Base-by-base conservation (phyloP, 208 protist species). In the Leptomonas seymouri region DNA sequence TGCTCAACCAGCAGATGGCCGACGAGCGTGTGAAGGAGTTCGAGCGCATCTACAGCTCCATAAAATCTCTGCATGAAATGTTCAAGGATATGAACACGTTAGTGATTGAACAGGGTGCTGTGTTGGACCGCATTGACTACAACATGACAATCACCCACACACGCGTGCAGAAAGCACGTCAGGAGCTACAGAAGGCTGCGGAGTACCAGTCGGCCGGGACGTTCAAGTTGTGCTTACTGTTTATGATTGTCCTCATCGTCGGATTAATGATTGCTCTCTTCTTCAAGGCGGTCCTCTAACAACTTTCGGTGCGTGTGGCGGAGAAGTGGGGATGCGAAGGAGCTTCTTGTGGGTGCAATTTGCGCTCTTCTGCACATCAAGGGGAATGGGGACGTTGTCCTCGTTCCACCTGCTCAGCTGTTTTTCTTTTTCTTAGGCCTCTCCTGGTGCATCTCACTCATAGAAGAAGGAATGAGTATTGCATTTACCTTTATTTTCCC, bases 61-160 rank as follows among this genome's bases (percentile, higher is more conserved):
- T 98, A 73, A 97, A 95, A 57, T 95, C 95, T 0, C 80, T 98
- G 42, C 93, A 97, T 58, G 93, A 97, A 45, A 98, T 97, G 91
- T 98, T 98, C 76, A 93, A 95, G 60, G 94, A 98, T 61, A 80
- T 98, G 78, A 95, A 93, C 68, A 86, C 84, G 16, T 81, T 97
- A 18, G 89, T 98, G 21, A 97, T 97, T 83, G 94, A 97, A 65
- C 96, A 98, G 69, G 96, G 97, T 30, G 95, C 97, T 0, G 78
- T 98, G 42, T 75, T 98, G 8, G 97, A 98, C 64, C 91, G 97
- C 28, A 97, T 98, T 54, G 97, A 98, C 78, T 97, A 98, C 79
- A 98, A 98, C 86, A 97, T 98, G 86, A 95, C 85, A 36, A 69
- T 98, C 31, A 95, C 95, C 14, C 85, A 93, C 57, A 91, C 82